Conservation (phyloP, 2,329 filamentous ascomycete species). For the Ilyonectria sp. region DNA sequence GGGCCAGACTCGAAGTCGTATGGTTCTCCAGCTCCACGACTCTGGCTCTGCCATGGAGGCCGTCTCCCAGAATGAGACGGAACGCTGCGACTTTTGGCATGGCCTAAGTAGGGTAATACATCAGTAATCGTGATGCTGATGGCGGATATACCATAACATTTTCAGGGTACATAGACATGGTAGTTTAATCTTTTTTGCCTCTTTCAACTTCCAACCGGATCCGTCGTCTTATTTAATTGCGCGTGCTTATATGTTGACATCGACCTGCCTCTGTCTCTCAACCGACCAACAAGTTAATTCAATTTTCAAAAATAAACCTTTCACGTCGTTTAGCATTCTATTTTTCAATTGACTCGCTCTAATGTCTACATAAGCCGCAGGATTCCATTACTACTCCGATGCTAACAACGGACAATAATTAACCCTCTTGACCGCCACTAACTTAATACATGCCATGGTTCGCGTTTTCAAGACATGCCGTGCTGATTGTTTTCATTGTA, state of each 20-base stretch:
- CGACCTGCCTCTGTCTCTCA: not conserved
- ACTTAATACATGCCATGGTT: not conserved
- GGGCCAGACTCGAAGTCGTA: slow-evolving; percentile 49
- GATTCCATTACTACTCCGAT: slow-evolving; percentile 19
- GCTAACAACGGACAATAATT: not conserved
- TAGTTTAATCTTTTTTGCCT: not conserved
- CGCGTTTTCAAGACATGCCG: not conserved
- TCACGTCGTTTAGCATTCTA: not conserved
- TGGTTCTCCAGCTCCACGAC: slow-evolving; percentile 58
- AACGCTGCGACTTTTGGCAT: slow-evolving; percentile 60
- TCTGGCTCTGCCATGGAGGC: slow-evolving; percentile 58
- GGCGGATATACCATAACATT: slow-evolving; percentile 11
- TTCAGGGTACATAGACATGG: not conserved
- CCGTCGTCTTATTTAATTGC: not conserved
- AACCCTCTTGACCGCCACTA: not conserved
- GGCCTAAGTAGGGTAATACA: slow-evolving; percentile 51
- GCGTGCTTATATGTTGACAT: not conserved
- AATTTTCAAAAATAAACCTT: not conserved
- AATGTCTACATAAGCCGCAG: slow-evolving; percentile 18
- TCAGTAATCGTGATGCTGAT: slow-evolving; percentile 44
- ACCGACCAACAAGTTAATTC: not conserved
- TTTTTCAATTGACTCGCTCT: slow-evolving; percentile 29
- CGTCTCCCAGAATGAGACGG: slow-evolving; percentile 51
- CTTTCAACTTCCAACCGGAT: not conserved
- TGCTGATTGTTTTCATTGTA: not conserved